Base-by-base conservation (phyloP, 1,284 basidiomycete genomes). In the Coniferiporia sulphurascens region DNA sequence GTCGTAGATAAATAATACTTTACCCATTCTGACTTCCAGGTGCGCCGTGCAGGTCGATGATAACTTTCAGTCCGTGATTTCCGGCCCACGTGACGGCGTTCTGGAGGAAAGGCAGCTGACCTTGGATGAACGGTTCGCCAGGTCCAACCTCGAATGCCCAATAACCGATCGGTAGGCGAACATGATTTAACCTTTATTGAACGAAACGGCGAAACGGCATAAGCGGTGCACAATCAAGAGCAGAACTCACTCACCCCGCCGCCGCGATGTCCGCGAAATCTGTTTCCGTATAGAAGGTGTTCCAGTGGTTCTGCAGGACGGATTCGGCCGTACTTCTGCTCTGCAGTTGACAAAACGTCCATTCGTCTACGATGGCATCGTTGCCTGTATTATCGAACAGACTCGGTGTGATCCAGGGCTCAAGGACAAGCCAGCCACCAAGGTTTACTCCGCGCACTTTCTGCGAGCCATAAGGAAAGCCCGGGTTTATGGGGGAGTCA, bases 381-480 rank as follows among this genome's bases (percentile, higher is more conserved):
- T 92, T 87, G 38, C 80, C 85, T 0, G 91, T 92, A 67, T 81
- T 77, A 65, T 92, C 88, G 67, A 95, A 98, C 15, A 95, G 70
- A 52, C 86, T 89, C 13, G 93, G 93, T 0, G 89, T 91, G 64
- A 92, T 90, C 88, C 88, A 93, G 17, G 91, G 89, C 87, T 90
- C 87, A 41, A 89, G 78, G 15, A 92, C 83, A 44, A 55, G 43
- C 53, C 53, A 55, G 36, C 89, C 87, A 43, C 87, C 88, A 12
- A 90, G 76, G 70, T 89, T 91, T 62, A 89, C 87, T 52, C 86
- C 86, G 43, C 86, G 80, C 55, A 87, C 82, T 67, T 83, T 84
- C 70, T 80, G 65, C 2, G 76, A 75, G 27, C 85, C 86, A 66
- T 82, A 82, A 4, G 77, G 65, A 63, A 82, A 82, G 36, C 73